Conservation (phyloP, 208 protist species). For the Trypanosoma vivax region DNA sequence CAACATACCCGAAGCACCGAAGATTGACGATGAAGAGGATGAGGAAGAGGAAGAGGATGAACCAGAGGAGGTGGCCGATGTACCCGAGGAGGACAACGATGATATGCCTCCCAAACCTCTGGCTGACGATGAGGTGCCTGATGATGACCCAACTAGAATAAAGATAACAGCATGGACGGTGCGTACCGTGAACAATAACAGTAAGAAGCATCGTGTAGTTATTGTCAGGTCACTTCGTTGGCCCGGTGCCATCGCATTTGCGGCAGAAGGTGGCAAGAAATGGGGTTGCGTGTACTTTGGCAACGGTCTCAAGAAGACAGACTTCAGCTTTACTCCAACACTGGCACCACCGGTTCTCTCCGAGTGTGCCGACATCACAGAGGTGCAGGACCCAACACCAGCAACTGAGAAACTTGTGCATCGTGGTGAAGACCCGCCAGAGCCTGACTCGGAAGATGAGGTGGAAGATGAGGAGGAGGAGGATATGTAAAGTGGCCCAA, state of each 20-base stretch:
- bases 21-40: conserved; percentile 71
- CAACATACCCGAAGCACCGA: conserved; percentile 78
- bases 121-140: conserved; percentile 71
- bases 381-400: conserved; percentile 82
- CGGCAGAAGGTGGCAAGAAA: conserved; percentile 58
- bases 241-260: conserved; percentile 83
- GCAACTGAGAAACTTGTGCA: conserved; percentile 88
- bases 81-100: conserved; percentile 32
- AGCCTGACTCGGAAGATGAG: conserved; percentile 85
- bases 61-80: conserved; percentile 18
- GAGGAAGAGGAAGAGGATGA: conserved; percentile 55
- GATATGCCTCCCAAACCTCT: conserved; percentile 75
- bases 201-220: conserved; percentile 76
- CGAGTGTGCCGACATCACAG: conserved; percentile 80
- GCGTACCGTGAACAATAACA: conserved; percentile 73
- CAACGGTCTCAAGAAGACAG: conserved; percentile 83
- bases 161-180: conserved; percentile 80
- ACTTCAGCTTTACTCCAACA: conserved; percentile 76
- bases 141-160: conserved; percentile 81
- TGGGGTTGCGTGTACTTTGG: conserved; percentile 89
- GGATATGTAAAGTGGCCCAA: conserved; percentile 27
- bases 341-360: conserved; percentile 64
- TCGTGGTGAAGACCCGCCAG: conserved; percentile 82
- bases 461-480: conserved; percentile 61
- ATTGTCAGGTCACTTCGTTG: conserved; percentile 83